Evolutionary conservation across 345 rosid species (phyloP), one percentile per base, ranked within the genome.

Genomic region (Salix arbutifolia): DNA sequence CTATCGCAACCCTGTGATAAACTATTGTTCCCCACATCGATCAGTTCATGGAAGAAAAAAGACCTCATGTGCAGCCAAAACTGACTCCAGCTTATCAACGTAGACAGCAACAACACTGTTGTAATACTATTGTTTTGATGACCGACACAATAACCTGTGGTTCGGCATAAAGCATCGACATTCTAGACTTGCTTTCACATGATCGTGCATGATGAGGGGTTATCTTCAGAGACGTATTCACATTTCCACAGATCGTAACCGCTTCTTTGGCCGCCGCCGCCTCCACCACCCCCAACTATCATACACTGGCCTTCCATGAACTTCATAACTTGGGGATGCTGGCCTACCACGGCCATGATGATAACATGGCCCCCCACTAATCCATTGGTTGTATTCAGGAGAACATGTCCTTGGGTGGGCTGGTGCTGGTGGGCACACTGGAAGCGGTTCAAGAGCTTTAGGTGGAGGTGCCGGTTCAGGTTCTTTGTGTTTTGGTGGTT

Each of bases 161-260:
- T 46, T 46, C 50, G 50, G 50, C 50, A 13, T 14, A 14, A 46
- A 11, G 50, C 50, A 14, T 46, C 50, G 50, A 4, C 17, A 44
- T 44, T 14, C 50, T 46, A 4, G 14, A n/a, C n/a, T 53, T 23
- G 30, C 66, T 28, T 37, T 89, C 78, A 89, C 90, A 89, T 85
- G 82, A 89, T 76, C 38, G 81, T 77, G 83, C 97, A 92, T 19
- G 64, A 78, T 4, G 74, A 78, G 5, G 89, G 84, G 79, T 86
- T 85, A 8, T 89, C 97, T 70, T 90, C 91, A 35, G 72, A 71
- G 48, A 72, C 58, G 26, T 71, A 87, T 64, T 89, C 90, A 35
- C 87, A 82, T 23, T 84, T 64, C 18, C 75, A 73, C 68, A 9
- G 69, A 56, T 67, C 76, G 74, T 75, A 67, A 6, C 65, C 72